These are phyloP conservation scores for Purpureocillium takamizusanense DNA, from an alignment of 2,329 filamentous ascomycete genomes.

Conservation along the genomic window DNA sequence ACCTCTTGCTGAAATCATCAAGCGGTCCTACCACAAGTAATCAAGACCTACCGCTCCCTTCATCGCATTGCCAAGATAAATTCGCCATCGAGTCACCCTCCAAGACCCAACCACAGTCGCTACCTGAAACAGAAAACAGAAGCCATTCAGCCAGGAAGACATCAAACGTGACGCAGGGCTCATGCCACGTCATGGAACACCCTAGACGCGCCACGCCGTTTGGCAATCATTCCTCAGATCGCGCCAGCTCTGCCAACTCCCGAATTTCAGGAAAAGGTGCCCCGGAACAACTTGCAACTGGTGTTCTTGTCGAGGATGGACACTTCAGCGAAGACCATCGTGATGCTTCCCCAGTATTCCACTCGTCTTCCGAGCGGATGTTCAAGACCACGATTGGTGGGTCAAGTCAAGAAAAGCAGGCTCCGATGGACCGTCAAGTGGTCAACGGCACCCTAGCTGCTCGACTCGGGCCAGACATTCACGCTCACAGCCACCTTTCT, in stretches of 20 bases:
- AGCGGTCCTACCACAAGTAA: conserved; percentile 10
- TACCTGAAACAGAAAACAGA: conserved; percentile 5
- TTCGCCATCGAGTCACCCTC: conserved; percentile 3
- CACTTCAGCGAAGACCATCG: no score
- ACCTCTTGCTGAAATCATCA: conserved; percentile 15
- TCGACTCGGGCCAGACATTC: background rate
- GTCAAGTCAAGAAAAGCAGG: no score
- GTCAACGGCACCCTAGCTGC: no score
- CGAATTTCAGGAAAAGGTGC: background rate
- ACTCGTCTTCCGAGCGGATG: no score
- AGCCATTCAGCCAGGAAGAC: background rate
- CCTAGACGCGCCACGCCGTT: background rate
- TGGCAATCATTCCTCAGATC: background rate
- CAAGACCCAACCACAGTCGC: background rate
- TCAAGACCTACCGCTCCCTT: conserved; percentile 11
- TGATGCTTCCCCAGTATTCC: no score
- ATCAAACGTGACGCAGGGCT: background rate
- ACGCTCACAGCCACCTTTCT: conserved; percentile 12
- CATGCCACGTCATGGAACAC: background rate
- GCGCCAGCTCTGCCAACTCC: background rate
- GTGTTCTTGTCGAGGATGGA: no score
- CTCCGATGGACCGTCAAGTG: no score
- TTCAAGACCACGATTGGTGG: no score
- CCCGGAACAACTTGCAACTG: no score
- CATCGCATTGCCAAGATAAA: conserved; percentile 4